Evolutionary conservation across 768 basidiomycete species (phyloP).

Genomic region (Calvatia gigantea): DNA sequence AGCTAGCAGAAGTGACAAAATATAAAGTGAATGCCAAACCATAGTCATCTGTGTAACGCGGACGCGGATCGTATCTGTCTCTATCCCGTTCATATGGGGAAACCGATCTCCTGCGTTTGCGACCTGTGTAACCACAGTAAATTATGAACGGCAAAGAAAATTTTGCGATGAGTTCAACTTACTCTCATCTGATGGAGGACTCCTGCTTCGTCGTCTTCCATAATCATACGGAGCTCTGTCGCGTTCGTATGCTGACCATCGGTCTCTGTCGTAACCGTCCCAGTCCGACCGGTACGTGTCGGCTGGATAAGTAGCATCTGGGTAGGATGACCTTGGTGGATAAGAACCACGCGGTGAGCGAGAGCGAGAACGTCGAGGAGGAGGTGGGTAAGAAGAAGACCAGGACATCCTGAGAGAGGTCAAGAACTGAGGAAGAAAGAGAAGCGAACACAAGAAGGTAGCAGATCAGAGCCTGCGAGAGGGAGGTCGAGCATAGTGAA

Average conservation of each 20-base stretch:
- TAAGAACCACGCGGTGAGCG: constrained; percentile 69
- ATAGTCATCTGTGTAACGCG: constrained; percentile 78
- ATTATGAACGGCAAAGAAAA: constrained; percentile 11
- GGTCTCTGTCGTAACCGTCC: constrained; percentile 73
- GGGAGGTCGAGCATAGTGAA: constrained; percentile 86
- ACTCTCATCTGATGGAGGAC: constrained; percentile 71
- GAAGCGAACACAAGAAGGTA: constrained; percentile 51
- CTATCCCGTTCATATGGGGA: constrained; percentile 85
- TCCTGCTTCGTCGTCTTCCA: constrained; percentile 70
- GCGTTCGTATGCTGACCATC: constrained; percentile 65
- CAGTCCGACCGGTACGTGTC: constrained; percentile 64
- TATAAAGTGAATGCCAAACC: constrained; percentile 42
- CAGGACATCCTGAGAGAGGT: constrained; percentile 66
- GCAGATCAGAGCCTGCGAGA: constrained; percentile 71
- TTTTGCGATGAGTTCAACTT: constrained; percentile 14
- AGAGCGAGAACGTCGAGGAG: constrained; percentile 77
- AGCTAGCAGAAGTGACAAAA: constrained; percentile 13
- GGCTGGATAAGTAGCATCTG: constrained; percentile 48
- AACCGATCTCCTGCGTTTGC: constrained; percentile 77
- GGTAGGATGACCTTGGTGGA: constrained; percentile 50
- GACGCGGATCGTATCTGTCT: constrained; percentile 79
- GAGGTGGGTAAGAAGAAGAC: constrained; percentile 72
- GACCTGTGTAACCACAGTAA: constrained; percentile 36
- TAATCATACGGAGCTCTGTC: constrained; percentile 70
- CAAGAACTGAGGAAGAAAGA: constrained; percentile 55